Evolutionary conservation across 2,329 filamentous ascomycete species (phyloP).

Genomic region (Botryotinia narcissicola): DNA sequence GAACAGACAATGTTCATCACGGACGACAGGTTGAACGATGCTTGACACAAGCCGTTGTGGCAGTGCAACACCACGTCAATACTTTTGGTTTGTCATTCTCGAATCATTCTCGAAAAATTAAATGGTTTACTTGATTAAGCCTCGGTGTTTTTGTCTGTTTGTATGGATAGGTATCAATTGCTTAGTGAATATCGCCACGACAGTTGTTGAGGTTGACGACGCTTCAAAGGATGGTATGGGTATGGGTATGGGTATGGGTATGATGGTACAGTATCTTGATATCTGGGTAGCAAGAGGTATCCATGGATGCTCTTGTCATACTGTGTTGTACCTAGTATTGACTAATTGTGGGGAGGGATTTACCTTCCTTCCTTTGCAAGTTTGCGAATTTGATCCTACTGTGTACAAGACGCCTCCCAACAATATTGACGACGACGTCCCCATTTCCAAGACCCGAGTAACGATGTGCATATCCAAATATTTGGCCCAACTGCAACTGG

Average conservation of each 20-base stretch:
- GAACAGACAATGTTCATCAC: conserved; percentile 17
- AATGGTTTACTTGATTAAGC: not conserved
- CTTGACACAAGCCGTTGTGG: conserved; percentile 11
- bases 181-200: not conserved
- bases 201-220: not conserved
- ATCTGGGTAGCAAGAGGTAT: not conserved
- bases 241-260: too few relatives aligned
- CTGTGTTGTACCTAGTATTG: not conserved
- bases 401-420: not conserved
- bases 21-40: conserved; percentile 19
- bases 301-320: not conserved
- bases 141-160: not conserved
- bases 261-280: not conserved
- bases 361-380: not conserved
- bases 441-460: conserved; percentile 1
- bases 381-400: not conserved
- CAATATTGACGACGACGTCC: not conserved
- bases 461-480: not conserved
- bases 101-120: not conserved
- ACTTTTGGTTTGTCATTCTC: not conserved
- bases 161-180: not conserved
- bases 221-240: not conserved
- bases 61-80: conserved; percentile 20
- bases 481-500: not conserved
- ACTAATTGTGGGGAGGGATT: not conserved